Evolutionary conservation across 306 rosid genomes (phyloP), one percentile per base, ranked within the genome.

Genomic region (Betula pendula): DNA sequence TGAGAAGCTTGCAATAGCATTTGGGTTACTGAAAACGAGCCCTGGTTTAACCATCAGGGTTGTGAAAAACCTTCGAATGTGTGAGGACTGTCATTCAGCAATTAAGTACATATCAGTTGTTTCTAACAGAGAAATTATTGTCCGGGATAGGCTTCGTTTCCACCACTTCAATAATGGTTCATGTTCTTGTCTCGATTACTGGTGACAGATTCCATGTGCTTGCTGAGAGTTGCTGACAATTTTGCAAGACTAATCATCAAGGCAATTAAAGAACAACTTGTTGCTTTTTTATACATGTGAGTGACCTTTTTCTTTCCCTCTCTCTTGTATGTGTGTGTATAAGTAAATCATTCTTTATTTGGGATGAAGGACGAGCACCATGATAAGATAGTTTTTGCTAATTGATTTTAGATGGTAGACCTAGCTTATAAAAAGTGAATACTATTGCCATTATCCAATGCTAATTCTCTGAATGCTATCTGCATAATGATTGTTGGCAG

Each of bases 1-100:
- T 70, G 98, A 94, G 93, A 94, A 90, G 90, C 96, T 94, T 68
- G 97, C 96, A 1, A 85, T 94, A 9, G 91, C 95, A n/a, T 94
- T 85, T 72, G 97, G 98, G 68, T 75, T 90, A 55, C 70, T 94
- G 91, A 89, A 84, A 78, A 86, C 95, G 31, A 81, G 74, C 69
- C 79, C 71, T 48, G 93, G 90, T 11, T 65, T 68, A 68, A 49
- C 85, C 70, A 85, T 94, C 24, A 87, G 90, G 87, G 75, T 94
- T 72, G 91, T 88, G 60, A 94, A 94, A 91, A 94, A 92, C 85
- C 97, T 94, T 77, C 48, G 94, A 62, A 94, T 92, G 65, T 94
- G 98, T 76, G 98, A 92, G 90, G 96, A 94, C 62, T 92, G 98
- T 80, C 98, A 94, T 81, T 84, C 84, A 11, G 97, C 95, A 6